Base-by-base conservation (phyloP, 257 asterid genomes). In the Petunia secreta region DNA sequence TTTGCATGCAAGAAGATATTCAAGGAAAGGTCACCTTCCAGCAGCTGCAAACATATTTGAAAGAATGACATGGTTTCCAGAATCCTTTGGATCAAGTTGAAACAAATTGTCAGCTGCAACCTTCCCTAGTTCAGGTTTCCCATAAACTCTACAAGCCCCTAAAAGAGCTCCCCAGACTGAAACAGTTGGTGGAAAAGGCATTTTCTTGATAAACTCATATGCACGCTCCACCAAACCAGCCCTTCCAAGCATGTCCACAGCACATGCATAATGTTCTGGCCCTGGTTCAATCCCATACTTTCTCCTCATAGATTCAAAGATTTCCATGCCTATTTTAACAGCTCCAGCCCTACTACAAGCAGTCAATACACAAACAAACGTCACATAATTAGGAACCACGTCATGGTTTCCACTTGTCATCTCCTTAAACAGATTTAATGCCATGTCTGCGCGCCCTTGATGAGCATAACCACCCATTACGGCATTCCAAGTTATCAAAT, bases 321-420 rank as follows among this genome's bases (percentile, higher is more conserved):
- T 87, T 37, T 90, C 75, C 89, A 93, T 85, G 59, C 99, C 99
- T 15, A 38, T 67, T 4, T 87, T 62, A 71, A 93, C 96, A 90
- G 84, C 82, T 46, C 99, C 99, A n/a, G 95, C 91, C 88, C 98
- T 83, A 76, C 99, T 93, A 68, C 99, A 95, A 4, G 98, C 99
- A 37, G 97, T 85, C 79, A 95, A 80, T 58, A 93, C 90, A 36
- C 89, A 89, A 80, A 95, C 96, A 41, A 95, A 86, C 0, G 99
- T 95, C 63, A 95, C 92, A 39, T 90, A 87, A 84, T 93, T 93
- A 53, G 99, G 99, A 43, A 16, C 46, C 57, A 89, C 82, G 8
- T 80, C 80, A 41, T 36, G 41, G 15, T 77, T 83, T 11, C 59
- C 62, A 9, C 78, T 65, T 6, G 86, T 84, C 98, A 95, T 90